These are phyloP conservation scores for Penicillium macrosclerotiorum DNA, from an alignment of 495 filamentous ascomycete species.

Conservation along the genomic window DNA sequence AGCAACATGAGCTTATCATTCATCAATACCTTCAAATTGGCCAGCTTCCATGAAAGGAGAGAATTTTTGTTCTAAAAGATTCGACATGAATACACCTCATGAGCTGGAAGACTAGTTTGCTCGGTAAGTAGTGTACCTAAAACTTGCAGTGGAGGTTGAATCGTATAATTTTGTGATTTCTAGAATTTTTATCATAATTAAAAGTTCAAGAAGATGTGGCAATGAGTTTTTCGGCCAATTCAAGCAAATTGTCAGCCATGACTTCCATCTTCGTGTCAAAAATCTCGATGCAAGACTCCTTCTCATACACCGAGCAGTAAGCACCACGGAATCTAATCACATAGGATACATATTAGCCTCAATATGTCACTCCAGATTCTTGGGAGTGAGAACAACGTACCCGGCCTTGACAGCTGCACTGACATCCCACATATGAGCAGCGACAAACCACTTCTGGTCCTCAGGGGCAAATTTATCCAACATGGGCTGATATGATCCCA, in stretches of 20 bases:
- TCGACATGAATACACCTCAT: no score
- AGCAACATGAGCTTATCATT: no score
- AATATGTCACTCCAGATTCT: no score
- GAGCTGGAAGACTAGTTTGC: no score
- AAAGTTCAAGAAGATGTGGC: conserved; percentile 7
- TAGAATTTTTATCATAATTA: background rate
- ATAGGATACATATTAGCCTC: no score
- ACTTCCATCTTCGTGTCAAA: conserved; percentile 30
- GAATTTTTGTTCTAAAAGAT: no score
- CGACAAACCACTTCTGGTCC: conserved; percentile 34
- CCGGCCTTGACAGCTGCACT: conserved; percentile 29
- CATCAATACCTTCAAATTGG: no score
- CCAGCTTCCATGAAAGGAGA: no score
- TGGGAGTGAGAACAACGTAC: no score
- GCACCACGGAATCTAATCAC: conserved; percentile 32
- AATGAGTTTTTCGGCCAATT: conserved; percentile 31
- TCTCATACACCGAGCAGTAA: conserved; percentile 35
- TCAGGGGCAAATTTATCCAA: conserved; percentile 8
- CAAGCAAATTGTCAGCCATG: conserved; percentile 22
- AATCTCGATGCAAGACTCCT: conserved; percentile 30
- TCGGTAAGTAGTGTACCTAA: conserved; percentile 1
- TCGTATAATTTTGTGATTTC: background rate
- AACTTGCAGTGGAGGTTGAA: conserved; percentile 4
- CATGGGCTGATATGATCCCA: conserved; percentile 28
- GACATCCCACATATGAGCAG: conserved; percentile 45